Percentiles rank a stretch among this genome's conserved stretches.
Evolutionary conservation across 805 yeast species (phyloP).

Genomic region (Myxozyma vanderwaltii): DNA sequence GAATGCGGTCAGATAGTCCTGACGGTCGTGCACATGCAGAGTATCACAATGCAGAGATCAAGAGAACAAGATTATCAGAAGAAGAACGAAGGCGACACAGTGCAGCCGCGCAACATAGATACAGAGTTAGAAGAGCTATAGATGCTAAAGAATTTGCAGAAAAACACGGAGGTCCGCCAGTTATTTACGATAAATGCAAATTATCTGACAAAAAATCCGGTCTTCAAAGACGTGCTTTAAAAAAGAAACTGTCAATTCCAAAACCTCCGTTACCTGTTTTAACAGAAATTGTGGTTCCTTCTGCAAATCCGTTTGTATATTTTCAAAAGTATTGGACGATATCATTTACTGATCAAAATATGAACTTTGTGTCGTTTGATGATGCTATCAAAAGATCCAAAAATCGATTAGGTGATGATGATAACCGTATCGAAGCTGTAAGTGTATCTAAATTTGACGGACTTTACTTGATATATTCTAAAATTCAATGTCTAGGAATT

Average conservation of each 20-base stretch:
- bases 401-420: constrained; percentile 2
- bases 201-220: constrained; percentile 25
- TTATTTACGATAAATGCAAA: constrained; percentile 23
- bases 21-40: constrained; percentile 25
- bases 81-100: constrained; percentile 21
- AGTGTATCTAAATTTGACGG: neutral
- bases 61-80: constrained; percentile 13
- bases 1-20: constrained; percentile 18
- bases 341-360: constrained; percentile 13
- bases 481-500: constrained; percentile 2
- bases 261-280: constrained; percentile 15
- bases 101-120: constrained; percentile 28
- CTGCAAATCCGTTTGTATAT: constrained; percentile 19
- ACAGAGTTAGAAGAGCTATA: constrained; percentile 18
- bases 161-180: constrained; percentile 22
- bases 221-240: constrained; percentile 16
- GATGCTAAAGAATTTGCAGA: constrained; percentile 21
- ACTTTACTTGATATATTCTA: neutral
- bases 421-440: neutral
- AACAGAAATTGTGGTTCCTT: neutral
- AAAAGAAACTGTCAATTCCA: constrained; percentile 12
- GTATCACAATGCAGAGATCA: constrained; percentile 18
- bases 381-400: constrained; percentile 8
- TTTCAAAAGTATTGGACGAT: constrained; percentile 15
- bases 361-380: constrained; percentile 14